Conservation (phyloP, 768 basidiomycete species). For the Crepidotus variabilis region DNA sequence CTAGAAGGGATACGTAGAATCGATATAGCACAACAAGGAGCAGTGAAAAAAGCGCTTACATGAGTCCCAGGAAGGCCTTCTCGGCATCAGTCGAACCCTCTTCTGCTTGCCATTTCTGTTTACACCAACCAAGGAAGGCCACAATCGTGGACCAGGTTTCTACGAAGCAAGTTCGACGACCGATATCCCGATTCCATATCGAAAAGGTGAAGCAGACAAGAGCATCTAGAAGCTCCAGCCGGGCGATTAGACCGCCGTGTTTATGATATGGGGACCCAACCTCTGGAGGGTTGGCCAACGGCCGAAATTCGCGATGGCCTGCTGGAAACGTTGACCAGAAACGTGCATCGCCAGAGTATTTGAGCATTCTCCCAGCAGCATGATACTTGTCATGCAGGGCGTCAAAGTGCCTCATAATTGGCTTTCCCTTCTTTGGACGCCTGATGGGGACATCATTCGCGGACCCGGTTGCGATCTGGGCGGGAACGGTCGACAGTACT, state of each 20-base stretch:
- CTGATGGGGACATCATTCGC: slow-evolving; percentile 53
- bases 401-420: slow-evolving; percentile 46
- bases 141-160: slow-evolving; percentile 69
- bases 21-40: slow-evolving; percentile 22
- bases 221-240: slow-evolving; percentile 78
- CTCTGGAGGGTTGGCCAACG: slow-evolving; percentile 60
- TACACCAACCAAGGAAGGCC: slow-evolving; percentile 69
- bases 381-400: slow-evolving; percentile 69
- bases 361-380: slow-evolving; percentile 65
- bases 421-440: slow-evolving; percentile 61
- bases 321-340: slow-evolving; percentile 72
- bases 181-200: slow-evolving; percentile 74
- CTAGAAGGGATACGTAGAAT: slow-evolving; percentile 39
- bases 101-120: slow-evolving; percentile 59
- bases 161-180: slow-evolving; percentile 48
- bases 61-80: slow-evolving; percentile 72
- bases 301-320: slow-evolving; percentile 59
- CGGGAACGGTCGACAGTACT: slow-evolving; percentile 10
- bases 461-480: slow-evolving; percentile 19
- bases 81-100: slow-evolving; percentile 48
- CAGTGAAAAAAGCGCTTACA: slow-evolving; percentile 47
- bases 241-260: slow-evolving; percentile 69
- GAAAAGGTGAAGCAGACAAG: slow-evolving; percentile 82
- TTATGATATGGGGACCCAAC: slow-evolving; percentile 71
- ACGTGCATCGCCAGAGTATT: slow-evolving; percentile 80